Conservation (phyloP, 495 filamentous ascomycete genomes). For the Hypoxylon fuscum region DNA sequence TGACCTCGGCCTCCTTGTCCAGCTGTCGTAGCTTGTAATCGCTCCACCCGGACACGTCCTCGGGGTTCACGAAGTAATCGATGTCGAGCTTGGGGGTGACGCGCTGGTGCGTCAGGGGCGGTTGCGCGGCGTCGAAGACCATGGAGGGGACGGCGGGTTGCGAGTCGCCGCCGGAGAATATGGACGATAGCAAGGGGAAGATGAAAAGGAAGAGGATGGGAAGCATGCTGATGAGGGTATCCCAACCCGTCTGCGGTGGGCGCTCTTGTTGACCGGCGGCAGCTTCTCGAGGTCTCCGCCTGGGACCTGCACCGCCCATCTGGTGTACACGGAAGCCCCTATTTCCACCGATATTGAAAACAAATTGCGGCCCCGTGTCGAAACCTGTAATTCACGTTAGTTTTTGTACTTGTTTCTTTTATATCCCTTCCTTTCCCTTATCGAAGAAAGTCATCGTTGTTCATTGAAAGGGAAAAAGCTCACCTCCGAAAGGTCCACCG, state of each 20-base stretch:
- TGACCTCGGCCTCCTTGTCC: constrained; percentile 78
- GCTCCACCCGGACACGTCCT: constrained; percentile 75
- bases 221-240: constrained; percentile 71
- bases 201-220: constrained; percentile 90
- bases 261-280: constrained; percentile 54
- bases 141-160: constrained; percentile 70
- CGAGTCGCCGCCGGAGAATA: constrained; percentile 71
- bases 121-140: constrained; percentile 70
- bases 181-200: constrained; percentile 81
- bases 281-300: constrained; percentile 74
- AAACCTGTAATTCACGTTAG: constrained; percentile 53
- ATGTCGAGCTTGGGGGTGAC: constrained; percentile 74
- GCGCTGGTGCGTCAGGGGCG: constrained; percentile 76
- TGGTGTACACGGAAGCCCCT: constrained; percentile 86
- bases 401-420: neutral
- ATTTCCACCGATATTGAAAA: constrained; percentile 89
- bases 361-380: constrained; percentile 81
- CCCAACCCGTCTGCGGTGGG: constrained; percentile 62
- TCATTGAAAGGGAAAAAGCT: constrained; percentile 11
- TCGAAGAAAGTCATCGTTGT: no score
- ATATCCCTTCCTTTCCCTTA: constrained; percentile 6
- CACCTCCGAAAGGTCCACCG: constrained; percentile 70
- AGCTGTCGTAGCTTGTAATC: constrained; percentile 72
- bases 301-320: constrained; percentile 75
- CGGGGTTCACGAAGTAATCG: constrained; percentile 85